phyloP scores from a whole-genome alignment of 192 early-diverging fungal genomes.

The Rhizophagus prolifer region DNA sequence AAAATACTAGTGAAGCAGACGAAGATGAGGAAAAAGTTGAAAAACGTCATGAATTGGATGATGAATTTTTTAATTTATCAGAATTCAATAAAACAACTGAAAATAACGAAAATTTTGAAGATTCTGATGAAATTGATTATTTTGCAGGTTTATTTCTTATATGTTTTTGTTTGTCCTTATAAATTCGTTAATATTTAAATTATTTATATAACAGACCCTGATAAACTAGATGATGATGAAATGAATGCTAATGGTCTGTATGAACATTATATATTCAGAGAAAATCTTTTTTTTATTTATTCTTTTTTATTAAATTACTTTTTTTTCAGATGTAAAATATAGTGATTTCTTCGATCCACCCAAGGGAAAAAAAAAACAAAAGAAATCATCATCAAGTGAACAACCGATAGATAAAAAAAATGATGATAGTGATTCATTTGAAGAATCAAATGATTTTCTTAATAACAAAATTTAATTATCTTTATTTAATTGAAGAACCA shows the following conservation, averaged over 20 bases:
- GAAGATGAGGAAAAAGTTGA: conserved; percentile 31
- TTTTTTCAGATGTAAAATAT: conserved; percentile 69
- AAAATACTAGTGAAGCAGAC: conserved; percentile 40
- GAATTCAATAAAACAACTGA: conserved; percentile 82
- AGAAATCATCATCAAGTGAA: conserved; percentile 34
- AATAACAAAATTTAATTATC: conserved; percentile 35
- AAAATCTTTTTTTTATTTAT: no score
- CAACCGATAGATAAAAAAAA: conserved; percentile 34
- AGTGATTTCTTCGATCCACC: conserved; percentile 83
- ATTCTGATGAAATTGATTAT: conserved; percentile 68
- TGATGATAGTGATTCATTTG: conserved; percentile 42
- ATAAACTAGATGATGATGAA: conserved; percentile 62
- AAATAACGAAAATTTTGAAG: conserved; percentile 53
- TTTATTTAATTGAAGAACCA: conserved; percentile 20
- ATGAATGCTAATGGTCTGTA: conserved; percentile 56
- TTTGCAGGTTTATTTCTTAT: conserved; percentile 37
- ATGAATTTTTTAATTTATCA: conserved; percentile 95
- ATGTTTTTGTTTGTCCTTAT: neutral
- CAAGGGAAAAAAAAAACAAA: conserved; percentile 40
- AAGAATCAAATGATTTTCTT: conserved; percentile 40
- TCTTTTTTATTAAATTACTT: no score
- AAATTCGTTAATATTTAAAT: conserved; percentile 50
- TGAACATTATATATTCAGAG: no score
- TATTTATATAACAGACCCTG: conserved; percentile 61
- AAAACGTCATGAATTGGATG: conserved; percentile 70